Base-by-base conservation (phyloP, 768 basidiomycete species). In the Mycena epipterygia region DNA sequence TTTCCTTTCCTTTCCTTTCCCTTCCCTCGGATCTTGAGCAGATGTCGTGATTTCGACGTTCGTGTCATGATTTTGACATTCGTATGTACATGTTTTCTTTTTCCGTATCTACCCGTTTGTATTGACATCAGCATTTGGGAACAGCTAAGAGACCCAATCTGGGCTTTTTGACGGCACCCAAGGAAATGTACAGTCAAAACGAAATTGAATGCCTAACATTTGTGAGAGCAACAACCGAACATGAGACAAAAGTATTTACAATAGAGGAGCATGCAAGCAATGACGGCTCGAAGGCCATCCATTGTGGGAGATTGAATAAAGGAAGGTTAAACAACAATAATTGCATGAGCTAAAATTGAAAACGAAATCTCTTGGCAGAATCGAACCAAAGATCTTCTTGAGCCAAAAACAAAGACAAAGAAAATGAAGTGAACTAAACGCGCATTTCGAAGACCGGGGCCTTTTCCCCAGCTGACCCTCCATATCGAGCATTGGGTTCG, bases 401-500 rank as follows among this genome's bases (percentile, higher is more conserved):
- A 60, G 42, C 32, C 58, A 46, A 42, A 60, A 60, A 46, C 58
- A 60, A 48, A 46, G 30, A 48, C 25, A 48, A 60, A 60, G 42
- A 48, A 60, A 57, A 55, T 33, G 53, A 33, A 60, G 32, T 60
- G 58, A 46, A 60, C 44, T 44, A 39, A 59, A 59, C 19, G 58
- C 44, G 42, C 44, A 48, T 41, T 56, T 35, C 58, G 58, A 19
- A 60, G 42, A 48, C 58, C 32, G 19, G 21, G 9, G 30, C 48
- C 44, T 17, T 60, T 48, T 35, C 32, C 46, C 44, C 58, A 60
- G 42, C 58, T 60, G 57, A 60, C 58, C n/a, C 58, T 60, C 58
- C 44, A 48, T 48, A 48, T n/a, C 58, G 58, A 60, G 58, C n/a
- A 60, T 60, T 60, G 58, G 27, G 29, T 60, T 60, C 44, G 30